phyloP scores from a whole-genome alignment of 257 asterid species.

The Parsonsia alboflavescens region DNA sequence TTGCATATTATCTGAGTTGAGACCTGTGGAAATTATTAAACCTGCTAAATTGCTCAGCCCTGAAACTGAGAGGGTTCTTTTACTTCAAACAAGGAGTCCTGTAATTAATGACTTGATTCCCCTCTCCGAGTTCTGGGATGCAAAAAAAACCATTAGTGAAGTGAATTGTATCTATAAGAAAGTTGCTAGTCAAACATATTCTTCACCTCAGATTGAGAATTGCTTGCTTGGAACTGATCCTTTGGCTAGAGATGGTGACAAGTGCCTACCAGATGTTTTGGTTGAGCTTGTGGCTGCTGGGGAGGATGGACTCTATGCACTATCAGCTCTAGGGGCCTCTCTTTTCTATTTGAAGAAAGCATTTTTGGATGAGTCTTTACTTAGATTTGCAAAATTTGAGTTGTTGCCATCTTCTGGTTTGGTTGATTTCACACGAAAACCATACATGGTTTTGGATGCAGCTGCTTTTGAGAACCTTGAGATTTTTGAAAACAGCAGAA shows the following conservation, averaged over 20 bases:
- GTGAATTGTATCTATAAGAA: constrained; percentile 48
- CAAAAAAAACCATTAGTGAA: constrained; percentile 70
- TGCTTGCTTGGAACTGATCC: constrained; percentile 26
- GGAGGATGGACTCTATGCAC: constrained; percentile 77
- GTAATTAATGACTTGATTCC: constrained; percentile 83
- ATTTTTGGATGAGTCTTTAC: constrained; percentile 75
- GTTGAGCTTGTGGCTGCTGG: constrained; percentile 60
- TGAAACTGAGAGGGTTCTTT: constrained; percentile 74
- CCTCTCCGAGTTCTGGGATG: constrained; percentile 88
- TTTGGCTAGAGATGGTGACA: constrained; percentile 27
- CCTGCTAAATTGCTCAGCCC: constrained; percentile 84
- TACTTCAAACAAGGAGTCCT: constrained; percentile 74
- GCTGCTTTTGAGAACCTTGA: constrained; percentile 96
- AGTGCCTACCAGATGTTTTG: constrained; percentile 56
- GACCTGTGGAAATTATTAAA: constrained; percentile 91
- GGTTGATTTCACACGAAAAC: constrained; percentile 53
- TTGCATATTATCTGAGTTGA: constrained; percentile 79
- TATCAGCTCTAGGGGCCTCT: constrained; percentile 91
- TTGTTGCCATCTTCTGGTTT: constrained; percentile 75
- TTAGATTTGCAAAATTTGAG: constrained; percentile 85
- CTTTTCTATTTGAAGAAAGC: constrained; percentile 88
- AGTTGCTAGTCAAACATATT: constrained; percentile 30
- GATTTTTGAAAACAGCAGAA: constrained; percentile 85
- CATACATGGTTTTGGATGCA: constrained; percentile 88
- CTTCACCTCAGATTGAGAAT: constrained; percentile 31